A percentile compares a stretch with the other conserved stretches of the same genome.
These are phyloP conservation scores for Pseudogymnoascus sp. DNA, from an alignment of 2,329 filamentous ascomycete genomes.

Conservation along the genomic window DNA sequence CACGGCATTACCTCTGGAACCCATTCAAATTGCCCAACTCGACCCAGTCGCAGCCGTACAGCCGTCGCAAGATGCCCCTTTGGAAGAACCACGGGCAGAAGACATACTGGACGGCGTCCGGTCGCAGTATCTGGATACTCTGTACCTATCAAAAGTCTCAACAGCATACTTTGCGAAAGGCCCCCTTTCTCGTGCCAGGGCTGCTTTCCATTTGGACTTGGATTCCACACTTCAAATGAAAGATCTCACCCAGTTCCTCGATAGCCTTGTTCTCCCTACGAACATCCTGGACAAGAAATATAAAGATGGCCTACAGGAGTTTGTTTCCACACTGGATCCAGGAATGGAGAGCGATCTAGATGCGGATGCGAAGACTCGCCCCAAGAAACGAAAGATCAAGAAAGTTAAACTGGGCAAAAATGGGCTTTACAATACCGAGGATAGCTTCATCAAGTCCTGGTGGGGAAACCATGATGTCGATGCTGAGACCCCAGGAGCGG, in stretches of 20 bases:
- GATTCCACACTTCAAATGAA: constrained; percentile 54
- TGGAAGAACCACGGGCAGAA: constrained; percentile 14
- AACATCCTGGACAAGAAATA: constrained; percentile 73
- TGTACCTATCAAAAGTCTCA: constrained; percentile 65
- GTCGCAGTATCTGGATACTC: constrained; percentile 50
- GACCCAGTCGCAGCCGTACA: background rate
- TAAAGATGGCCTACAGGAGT: constrained; percentile 58
- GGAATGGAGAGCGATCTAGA: constrained; percentile 41
- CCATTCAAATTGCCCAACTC: background rate
- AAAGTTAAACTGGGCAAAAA: constrained; percentile 63
- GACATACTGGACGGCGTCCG: constrained; percentile 35
- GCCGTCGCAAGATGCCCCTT: background rate
- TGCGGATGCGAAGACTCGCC: constrained; percentile 39
- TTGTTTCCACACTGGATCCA: constrained; percentile 52
- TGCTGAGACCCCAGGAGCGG: constrained; percentile 39
- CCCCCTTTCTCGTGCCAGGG: constrained; percentile 67
- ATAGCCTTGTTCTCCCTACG: constrained; percentile 59
- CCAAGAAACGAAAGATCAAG: constrained; percentile 49
- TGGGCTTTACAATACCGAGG: constrained; percentile 62
- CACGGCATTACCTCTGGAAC: background rate
- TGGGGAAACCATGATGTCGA: constrained; percentile 57
- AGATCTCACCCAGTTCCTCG: constrained; percentile 63
- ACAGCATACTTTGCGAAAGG: constrained; percentile 81
- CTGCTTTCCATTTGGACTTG: constrained; percentile 59
- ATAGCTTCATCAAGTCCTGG: constrained; percentile 60